A percentile compares a stretch with the other conserved stretches of the same genome.
Conservation (phyloP, 2,329 filamentous ascomycete species). For the Nannizzia gypsea region DNA sequence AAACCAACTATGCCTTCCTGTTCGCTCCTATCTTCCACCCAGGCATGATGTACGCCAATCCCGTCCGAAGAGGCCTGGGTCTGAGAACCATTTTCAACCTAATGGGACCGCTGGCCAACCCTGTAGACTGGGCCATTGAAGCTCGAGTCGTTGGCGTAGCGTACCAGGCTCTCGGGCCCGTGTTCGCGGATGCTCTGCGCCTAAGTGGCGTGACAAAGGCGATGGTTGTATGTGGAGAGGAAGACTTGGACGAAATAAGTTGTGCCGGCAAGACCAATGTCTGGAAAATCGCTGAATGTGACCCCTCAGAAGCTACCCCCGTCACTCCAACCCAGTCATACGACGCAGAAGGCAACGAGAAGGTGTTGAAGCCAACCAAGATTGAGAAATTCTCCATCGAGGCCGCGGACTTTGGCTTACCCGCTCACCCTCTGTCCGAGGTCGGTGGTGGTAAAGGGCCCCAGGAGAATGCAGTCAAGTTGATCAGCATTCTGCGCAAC, state of each 20-base stretch:
- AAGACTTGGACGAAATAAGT: slow-evolving; percentile 90
- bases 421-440: slow-evolving; percentile 57
- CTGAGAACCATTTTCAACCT: slow-evolving; percentile 98
- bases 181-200: slow-evolving; percentile 75
- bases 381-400: slow-evolving; percentile 67
- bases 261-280: slow-evolving; percentile 81
- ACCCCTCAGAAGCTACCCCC: slow-evolving; percentile 28
- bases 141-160: slow-evolving; percentile 90
- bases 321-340: slow-evolving; percentile 26
- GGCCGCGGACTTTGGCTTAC: slow-evolving; percentile 79
- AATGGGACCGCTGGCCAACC: slow-evolving; percentile 83
- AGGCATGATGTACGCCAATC: slow-evolving; percentile 79
- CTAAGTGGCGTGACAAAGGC: slow-evolving; percentile 70
- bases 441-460: slow-evolving; percentile 81
- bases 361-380: slow-evolving; percentile 27
- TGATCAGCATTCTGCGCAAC: slow-evolving; percentile 63
- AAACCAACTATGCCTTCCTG: slow-evolving; percentile 85
- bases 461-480: slow-evolving; percentile 72
- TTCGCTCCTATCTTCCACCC: slow-evolving; percentile 95
- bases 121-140: slow-evolving; percentile 72
- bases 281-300: slow-evolving; percentile 59
- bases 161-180: slow-evolving; percentile 69
- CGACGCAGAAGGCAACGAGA: slow-evolving; percentile 28
- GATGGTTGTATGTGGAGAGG: slow-evolving; percentile 81
- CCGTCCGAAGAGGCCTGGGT: slow-evolving; percentile 74